Base-by-base conservation (phyloP, 2,329 filamentous ascomycete genomes). In the Neofusicoccum kwambonambiense region DNA sequence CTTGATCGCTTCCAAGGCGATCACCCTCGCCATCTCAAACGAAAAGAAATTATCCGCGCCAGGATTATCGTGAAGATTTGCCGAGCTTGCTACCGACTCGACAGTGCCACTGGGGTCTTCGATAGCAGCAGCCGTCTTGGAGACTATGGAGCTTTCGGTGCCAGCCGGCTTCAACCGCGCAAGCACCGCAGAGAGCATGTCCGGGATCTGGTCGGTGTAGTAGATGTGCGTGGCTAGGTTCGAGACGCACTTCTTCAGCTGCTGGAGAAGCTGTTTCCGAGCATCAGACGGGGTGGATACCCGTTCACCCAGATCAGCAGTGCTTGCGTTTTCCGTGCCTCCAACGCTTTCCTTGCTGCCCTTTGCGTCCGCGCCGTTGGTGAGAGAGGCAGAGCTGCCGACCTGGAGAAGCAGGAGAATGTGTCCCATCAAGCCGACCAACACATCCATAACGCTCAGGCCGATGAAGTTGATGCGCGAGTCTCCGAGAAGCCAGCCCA, bases 401-500 rank as follows among this genome's bases (percentile, higher is more conserved):
- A 92, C 83, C 71, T 92, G 90, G 13, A 97, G 83, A 8, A 96
- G 81, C 71, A 88, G 85, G 69, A 92, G 87, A 74, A 94, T 90
- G 73, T 96, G 92, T 68, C 92, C 89, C 68, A 97, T 87, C 13
- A 99, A 83, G 1, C 92, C 90, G 13, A 96, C 83, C 34, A 98
- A 82, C 17, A 98, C 89, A 75, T 99, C 95, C 89, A 98, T 98
- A 61, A 98, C 90, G 74, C 93, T 97, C 51, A 99, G 82, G 1
- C 95, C 95, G 67, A 99, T 97, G 73, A 98, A 84, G 77, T 97
- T 98, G 73, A 96, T 89, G 47, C 94, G 89, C 0, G 94, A 97
- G 22, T 64, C 62, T 60, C 90, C 89, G 52, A 99, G 82, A 9
- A 98, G 83, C 67, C 90, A 91, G 67, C 91, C 88, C 66, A 97